phyloP scores from a whole-genome alignment of 2,329 filamentous ascomycete species.

The Salinomyces thailandicus region DNA sequence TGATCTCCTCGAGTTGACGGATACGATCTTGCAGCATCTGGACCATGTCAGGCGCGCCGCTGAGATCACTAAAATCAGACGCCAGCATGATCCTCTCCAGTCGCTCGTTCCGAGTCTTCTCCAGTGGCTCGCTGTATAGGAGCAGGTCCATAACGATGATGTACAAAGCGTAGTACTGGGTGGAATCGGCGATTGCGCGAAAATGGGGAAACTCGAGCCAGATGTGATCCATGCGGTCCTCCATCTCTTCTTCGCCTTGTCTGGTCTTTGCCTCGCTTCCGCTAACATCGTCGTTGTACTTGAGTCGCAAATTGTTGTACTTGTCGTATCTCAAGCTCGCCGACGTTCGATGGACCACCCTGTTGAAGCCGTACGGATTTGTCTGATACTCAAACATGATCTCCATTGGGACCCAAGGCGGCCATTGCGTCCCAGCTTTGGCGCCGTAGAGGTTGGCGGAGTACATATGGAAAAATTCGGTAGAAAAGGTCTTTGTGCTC shows the following conservation, averaged over 20 bases:
- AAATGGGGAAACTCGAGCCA: conserved; percentile 95
- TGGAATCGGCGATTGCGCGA: conserved; percentile 89
- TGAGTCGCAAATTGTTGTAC: conserved; percentile 91
- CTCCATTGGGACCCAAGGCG: conserved; percentile 95
- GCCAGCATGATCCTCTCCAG: conserved; percentile 98
- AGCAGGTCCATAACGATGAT: conserved; percentile 94
- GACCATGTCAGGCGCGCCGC: conserved; percentile 88
- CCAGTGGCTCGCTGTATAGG: conserved; percentile 88
- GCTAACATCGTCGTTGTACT: conserved; percentile 90
- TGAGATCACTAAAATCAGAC: conserved; percentile 94
- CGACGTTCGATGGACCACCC: conserved; percentile 93
- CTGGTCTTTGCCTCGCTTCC: conserved; percentile 43
- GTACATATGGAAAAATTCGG: conserved; percentile 80
- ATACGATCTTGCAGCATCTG: conserved; percentile 85
- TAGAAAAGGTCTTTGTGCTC: conserved; percentile 79
- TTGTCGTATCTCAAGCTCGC: conserved; percentile 93
- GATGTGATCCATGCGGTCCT: conserved; percentile 80
- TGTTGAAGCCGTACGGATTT: conserved; percentile 94
- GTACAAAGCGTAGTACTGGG: conserved; percentile 95
- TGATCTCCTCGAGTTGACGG: conserved; percentile 89
- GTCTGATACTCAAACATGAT: conserved; percentile 95
- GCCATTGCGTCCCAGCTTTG: conserved; percentile 77
- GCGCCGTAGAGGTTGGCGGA: conserved; percentile 89
- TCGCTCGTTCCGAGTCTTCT: conserved; percentile 92
- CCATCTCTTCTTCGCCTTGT: conserved; percentile 34